Evolutionary conservation across 1,284 basidiomycete genomes (phyloP), one percentile per base, ranked within the genome.

Genomic region (Gomphus bonarii): DNA sequence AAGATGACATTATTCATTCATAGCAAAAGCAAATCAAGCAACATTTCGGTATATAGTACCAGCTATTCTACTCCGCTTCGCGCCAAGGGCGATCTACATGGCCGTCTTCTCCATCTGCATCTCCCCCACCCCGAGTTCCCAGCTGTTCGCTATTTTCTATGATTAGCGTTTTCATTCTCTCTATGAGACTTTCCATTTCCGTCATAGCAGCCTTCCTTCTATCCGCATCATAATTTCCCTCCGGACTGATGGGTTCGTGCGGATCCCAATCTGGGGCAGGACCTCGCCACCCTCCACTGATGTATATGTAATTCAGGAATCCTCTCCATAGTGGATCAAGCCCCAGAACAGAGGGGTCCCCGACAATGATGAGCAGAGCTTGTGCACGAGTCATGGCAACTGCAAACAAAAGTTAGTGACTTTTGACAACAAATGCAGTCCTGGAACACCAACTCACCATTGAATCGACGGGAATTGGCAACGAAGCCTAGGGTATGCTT

Each of bases 351-450:
- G 67, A 65, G 0, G 79, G 73, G 59, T 84, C 78, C 1, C 82
- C 81, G 44, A 84, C 65, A 54, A 83, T 67, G 56, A 84, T 75
- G 1, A 84, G 70, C 1, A 84, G 68, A 0, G 81, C 75, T 63
- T 82, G 73, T 0, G 81, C 79, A 14, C 81, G 76, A 0, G 80
- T 82, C 11, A 83, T 68, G 1, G 79, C 77, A 20, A 82, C 80
- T 82, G 60, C 18, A 71, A 59, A 14, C 67, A 67, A 25, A 72
- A 69, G 25, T 72, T 48, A 52, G 5, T 46, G 28, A 20, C n/a
- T 20, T 1, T 7, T 25, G 43, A 7, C 33, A 51, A 58, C 35
- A 38, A 3, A 42, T 51, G 7, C 47, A 20, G 43, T 33, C 22
- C 35, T 30, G 5, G 31, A 25, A 4, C 25, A 25, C 4, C 6